Evolutionary conservation across 441 rosid genomes (phyloP).

Genomic region (Pelargonium myrrhifolium): DNA sequence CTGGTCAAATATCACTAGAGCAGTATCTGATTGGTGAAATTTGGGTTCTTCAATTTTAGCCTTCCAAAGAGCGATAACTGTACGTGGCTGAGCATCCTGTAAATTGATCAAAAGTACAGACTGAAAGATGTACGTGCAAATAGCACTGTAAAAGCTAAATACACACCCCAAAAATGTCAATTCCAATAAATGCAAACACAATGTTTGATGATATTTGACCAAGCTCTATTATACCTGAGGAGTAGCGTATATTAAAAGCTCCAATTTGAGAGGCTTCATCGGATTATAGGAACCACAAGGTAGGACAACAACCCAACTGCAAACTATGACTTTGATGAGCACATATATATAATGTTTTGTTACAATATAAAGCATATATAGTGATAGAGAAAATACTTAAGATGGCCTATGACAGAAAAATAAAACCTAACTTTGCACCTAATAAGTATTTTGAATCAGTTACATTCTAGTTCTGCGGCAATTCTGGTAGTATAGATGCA

Average conservation of each 20-base stretch:
- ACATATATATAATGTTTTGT: background rate
- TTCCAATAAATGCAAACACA: slow-evolving; percentile 3
- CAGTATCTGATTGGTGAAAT: slow-evolving; percentile 36
- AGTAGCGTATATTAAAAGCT: slow-evolving; percentile 44
- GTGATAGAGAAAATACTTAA: background rate
- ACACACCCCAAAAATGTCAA: background rate
- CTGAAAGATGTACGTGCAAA: slow-evolving; percentile 9
- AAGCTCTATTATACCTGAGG: slow-evolving; percentile 29
- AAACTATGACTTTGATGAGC: slow-evolving; percentile 17
- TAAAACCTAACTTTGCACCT: background rate
- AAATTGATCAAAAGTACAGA: slow-evolving; percentile 15
- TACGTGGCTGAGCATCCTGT: slow-evolving; percentile 54
- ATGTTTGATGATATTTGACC: slow-evolving; percentile 8
- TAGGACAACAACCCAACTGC: slow-evolving; percentile 50
- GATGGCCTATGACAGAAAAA: slow-evolving; percentile 7
- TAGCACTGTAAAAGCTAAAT: background rate
- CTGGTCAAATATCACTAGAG: slow-evolving; percentile 33
- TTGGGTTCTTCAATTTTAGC: slow-evolving; percentile 51
- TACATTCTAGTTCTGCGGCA: slow-evolving; percentile 4
- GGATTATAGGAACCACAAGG: slow-evolving; percentile 41
- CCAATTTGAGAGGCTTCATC: slow-evolving; percentile 33
- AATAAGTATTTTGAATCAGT: slow-evolving; percentile 6
- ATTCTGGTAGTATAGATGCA: background rate
- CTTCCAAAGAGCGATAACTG: slow-evolving; percentile 42
- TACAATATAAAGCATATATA: background rate